A percentile compares a stretch with the other conserved stretches of the same genome.
Evolutionary conservation across 345 rosid species (phyloP).

Genomic region (Linum lewisii): DNA sequence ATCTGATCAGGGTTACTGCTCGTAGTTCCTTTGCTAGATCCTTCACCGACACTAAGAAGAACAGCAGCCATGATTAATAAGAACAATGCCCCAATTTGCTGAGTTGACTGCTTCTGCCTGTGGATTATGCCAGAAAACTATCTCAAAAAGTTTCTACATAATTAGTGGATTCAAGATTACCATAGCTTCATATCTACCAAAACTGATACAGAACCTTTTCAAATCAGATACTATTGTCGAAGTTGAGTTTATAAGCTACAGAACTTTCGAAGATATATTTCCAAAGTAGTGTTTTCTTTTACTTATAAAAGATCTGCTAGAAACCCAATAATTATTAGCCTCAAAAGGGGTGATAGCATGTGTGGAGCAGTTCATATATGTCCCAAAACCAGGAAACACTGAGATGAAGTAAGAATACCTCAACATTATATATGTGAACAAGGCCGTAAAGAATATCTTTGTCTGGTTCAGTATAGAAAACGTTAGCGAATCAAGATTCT

Average conservation of each 20-base stretch:
- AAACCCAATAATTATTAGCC: too few relatives aligned
- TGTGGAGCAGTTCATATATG: not conserved
- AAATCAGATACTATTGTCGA: not conserved
- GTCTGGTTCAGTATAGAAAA: constrained; percentile 97
- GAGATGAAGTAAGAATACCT: constrained; percentile 33
- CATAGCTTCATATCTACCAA: not conserved
- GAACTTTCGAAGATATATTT: too few relatives aligned
- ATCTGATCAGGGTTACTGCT: constrained; percentile 46
- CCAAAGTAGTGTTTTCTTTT: too few relatives aligned
- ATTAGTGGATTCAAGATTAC: constrained; percentile 1
- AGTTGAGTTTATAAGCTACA: too few relatives aligned
- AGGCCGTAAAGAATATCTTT: constrained; percentile 83
- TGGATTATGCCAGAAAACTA: constrained; percentile 15
- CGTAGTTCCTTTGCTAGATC: constrained; percentile 60
- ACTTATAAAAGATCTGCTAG: too few relatives aligned
- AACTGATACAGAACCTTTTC: not conserved
- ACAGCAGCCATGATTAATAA: constrained; percentile 82
- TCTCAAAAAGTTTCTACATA: not conserved
- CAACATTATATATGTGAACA: constrained; percentile 68
- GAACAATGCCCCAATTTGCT: constrained; percentile 82
- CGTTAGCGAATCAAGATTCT: constrained; percentile 86
- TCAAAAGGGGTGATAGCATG: too few relatives aligned
- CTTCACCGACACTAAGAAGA: constrained; percentile 92
- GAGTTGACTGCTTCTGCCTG: constrained; percentile 90
- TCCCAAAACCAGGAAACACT: not conserved